phyloP scores from a whole-genome alignment of 257 asterid genomes.

The Rubia yunnanensis region DNA sequence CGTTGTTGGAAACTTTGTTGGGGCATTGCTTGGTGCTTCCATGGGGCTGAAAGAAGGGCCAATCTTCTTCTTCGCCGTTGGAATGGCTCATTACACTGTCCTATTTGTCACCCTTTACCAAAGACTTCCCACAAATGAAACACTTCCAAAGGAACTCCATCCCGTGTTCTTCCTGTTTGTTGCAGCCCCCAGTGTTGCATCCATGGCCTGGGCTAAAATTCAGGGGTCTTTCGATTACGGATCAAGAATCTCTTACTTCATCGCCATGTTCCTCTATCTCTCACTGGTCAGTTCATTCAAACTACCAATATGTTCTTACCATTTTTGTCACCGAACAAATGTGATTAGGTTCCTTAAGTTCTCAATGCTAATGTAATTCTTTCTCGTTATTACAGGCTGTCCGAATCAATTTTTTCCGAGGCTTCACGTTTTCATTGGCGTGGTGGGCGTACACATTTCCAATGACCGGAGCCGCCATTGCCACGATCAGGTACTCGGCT shows the following conservation, averaged over 20 bases:
- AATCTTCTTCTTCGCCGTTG: slow-evolving; percentile 75
- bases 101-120: slow-evolving; percentile 86
- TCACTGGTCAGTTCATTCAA: slow-evolving; percentile 45
- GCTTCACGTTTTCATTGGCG: slow-evolving; percentile 69
- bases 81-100: slow-evolving; percentile 81
- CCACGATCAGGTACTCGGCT: slow-evolving; percentile 52
- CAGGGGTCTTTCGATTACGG: slow-evolving; percentile 66
- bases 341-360: no score
- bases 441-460: slow-evolving; percentile 99
- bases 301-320: not conserved
- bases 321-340: no score
- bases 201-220: slow-evolving; percentile 88
- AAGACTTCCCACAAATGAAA: slow-evolving; percentile 83
- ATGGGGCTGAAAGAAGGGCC: slow-evolving; percentile 91
- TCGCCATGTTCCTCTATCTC: slow-evolving; percentile 78
- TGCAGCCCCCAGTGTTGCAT: slow-evolving; percentile 90
- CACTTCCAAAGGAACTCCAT: slow-evolving; percentile 87
- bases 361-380: slow-evolving; percentile 8
- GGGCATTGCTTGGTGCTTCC: slow-evolving; percentile 83
- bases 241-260: slow-evolving; percentile 62
- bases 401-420: slow-evolving; percentile 78
- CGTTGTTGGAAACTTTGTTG: slow-evolving; percentile 74
- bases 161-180: slow-evolving; percentile 90
- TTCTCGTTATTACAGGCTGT: slow-evolving; percentile 44
- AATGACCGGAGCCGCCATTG: slow-evolving; percentile 74